Conservation (phyloP, 495 filamentous ascomycete species). For the Aspergillus bertholletiae region DNA sequence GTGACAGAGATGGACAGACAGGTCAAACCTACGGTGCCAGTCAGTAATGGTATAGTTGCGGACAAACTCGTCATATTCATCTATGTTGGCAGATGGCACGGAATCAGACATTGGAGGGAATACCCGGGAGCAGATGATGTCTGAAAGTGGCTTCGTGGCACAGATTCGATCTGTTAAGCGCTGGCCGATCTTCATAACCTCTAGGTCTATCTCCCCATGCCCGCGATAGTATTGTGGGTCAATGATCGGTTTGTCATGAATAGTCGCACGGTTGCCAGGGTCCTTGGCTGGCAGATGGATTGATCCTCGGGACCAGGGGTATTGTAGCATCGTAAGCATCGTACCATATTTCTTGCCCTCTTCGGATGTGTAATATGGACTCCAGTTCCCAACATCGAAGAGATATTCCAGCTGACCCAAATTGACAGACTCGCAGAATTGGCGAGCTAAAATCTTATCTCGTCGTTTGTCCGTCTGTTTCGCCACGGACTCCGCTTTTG, state of each 20-base stretch:
- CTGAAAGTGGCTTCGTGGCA: conserved; percentile 33
- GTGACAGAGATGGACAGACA: neutral
- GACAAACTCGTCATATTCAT: conserved; percentile 36
- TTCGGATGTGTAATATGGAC: conserved; percentile 32
- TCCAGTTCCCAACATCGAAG: conserved; percentile 50
- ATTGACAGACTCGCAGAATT: conserved; percentile 25
- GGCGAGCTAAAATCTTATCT: conserved; percentile 14
- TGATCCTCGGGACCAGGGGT: conserved; percentile 47
- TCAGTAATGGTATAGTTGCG: conserved; percentile 33
- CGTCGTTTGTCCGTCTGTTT: neutral
- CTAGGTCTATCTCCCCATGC: conserved; percentile 35
- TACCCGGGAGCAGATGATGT: conserved; percentile 34
- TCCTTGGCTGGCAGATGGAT: conserved; percentile 36
- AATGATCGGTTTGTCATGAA: conserved; percentile 35
- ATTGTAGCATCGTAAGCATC: conserved; percentile 52
- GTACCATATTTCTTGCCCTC: conserved; percentile 47
- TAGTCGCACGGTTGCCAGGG: conserved; percentile 5
- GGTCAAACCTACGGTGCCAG: conserved; percentile 32
- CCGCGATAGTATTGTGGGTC: conserved; percentile 43
- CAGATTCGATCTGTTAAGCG: conserved; percentile 43
- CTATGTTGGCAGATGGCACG: conserved; percentile 6
- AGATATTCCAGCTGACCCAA: conserved; percentile 51
- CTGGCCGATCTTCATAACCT: conserved; percentile 35
- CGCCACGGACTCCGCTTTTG: neutral
- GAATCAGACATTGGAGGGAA: conserved; percentile 27